These are phyloP conservation scores for Calonectria ilicicola DNA, from an alignment of 2,329 filamentous ascomycete genomes.

Conservation along the genomic window DNA sequence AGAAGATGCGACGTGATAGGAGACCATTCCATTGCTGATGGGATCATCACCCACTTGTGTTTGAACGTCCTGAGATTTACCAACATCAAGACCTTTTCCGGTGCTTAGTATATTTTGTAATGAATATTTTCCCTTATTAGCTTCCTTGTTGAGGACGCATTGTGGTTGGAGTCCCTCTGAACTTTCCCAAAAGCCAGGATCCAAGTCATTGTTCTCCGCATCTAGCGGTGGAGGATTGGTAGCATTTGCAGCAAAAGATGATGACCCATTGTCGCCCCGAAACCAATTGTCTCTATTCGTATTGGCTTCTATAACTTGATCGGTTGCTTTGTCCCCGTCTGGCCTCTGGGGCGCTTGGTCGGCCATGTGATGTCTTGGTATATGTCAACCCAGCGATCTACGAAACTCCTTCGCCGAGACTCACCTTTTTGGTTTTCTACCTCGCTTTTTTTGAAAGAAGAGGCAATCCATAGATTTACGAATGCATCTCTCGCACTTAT, in stretches of 20 bases:
- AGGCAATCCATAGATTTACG: constrained; percentile 52
- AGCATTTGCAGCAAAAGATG: background rate
- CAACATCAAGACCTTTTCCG: background rate
- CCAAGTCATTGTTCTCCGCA: background rate
- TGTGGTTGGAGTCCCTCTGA: constrained; percentile 44
- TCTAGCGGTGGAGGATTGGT: background rate
- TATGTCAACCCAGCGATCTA: background rate
- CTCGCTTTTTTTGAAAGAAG: constrained; percentile 52
- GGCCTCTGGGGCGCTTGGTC: background rate
- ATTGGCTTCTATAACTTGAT: background rate
- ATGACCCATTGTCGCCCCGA: background rate
- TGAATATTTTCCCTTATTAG: constrained; percentile 48
- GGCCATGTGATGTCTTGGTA: background rate
- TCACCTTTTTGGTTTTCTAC: constrained; percentile 52
- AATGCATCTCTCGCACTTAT: constrained; percentile 49
- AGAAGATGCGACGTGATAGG: constrained; percentile 4
- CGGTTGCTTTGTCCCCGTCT: background rate
- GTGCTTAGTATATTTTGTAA: constrained; percentile 46
- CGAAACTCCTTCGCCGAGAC: background rate
- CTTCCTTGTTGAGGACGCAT: constrained; percentile 48
- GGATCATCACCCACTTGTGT: background rate
- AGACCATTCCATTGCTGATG: constrained; percentile 7
- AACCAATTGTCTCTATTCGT: background rate
- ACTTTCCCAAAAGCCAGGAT: background rate
- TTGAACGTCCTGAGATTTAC: background rate